Conservation (phyloP, 768 basidiomycete genomes). For the Rickenella mellea region DNA sequence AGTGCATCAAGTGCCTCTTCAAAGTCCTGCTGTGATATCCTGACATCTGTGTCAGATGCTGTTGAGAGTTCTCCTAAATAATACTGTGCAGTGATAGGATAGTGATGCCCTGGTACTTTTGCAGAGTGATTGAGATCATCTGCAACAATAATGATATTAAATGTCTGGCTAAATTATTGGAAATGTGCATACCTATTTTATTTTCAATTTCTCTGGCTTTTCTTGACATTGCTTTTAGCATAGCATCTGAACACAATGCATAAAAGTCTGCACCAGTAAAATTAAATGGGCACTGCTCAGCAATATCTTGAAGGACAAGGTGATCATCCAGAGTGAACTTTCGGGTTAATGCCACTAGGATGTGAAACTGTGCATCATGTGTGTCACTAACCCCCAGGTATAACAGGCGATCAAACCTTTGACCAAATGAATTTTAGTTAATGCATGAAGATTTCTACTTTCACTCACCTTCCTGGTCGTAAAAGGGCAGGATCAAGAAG, state of each 20-base stretch:
- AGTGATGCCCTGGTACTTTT: conserved; percentile 51
- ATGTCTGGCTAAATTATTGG: conserved; percentile 2
- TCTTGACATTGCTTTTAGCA: conserved; percentile 89
- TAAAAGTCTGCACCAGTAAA: conserved; percentile 98
- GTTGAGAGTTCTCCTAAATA: conserved; percentile 79
- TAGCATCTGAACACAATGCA: conserved; percentile 92
- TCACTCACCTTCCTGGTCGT: conserved; percentile 69
- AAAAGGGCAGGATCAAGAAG: conserved; percentile 82
- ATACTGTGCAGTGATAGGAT: conserved; percentile 79
- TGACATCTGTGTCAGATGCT: conserved; percentile 57
- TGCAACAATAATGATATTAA: conserved; percentile 9
- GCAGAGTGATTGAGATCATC: conserved; percentile 19
- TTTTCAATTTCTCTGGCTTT: conserved; percentile 73
- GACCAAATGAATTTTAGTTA: conserved; percentile 1
- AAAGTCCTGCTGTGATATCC: conserved; percentile 75
- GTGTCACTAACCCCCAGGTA: conserved; percentile 90
- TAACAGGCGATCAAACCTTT: conserved; percentile 91
- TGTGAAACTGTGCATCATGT: conserved; percentile 75
- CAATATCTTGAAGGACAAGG: conserved; percentile 54
- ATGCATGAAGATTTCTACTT: not conserved
- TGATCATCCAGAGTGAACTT: conserved; percentile 77
- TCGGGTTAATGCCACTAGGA: conserved; percentile 82
- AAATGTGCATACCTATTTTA: conserved; percentile 48
- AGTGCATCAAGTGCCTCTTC: conserved; percentile 58
- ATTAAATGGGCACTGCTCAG: conserved; percentile 77